A percentile compares a stretch with the other conserved stretches of the same genome.
Conservation (phyloP, 2,329 filamentous ascomycete genomes). For the Calonectria leucothoes region DNA sequence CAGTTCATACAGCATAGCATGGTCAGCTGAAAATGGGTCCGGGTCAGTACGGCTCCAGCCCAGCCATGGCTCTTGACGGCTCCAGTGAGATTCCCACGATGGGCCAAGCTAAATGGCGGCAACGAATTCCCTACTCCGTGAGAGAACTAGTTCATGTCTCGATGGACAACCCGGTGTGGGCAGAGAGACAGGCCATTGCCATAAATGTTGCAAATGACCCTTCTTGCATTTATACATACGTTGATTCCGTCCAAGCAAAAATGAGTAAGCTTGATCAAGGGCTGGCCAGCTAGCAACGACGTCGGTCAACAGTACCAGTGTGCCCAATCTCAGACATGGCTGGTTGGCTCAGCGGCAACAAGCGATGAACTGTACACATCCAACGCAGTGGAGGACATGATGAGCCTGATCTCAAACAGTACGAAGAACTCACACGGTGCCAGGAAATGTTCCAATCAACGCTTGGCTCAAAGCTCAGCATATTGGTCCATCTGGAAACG, state of each 20-base stretch:
- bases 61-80: not conserved
- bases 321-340: no score
- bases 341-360: not conserved
- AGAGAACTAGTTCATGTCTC: not conserved
- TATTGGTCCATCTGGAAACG: not conserved
- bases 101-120: not conserved
- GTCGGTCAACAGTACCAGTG: not conserved
- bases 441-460: not conserved
- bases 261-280: not conserved
- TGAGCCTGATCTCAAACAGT: not conserved
- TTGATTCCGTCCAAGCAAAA: not conserved
- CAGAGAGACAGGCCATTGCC: not conserved
- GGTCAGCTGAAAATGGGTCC: no score
- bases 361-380: not conserved
- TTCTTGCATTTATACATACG: not conserved
- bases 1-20: no score
- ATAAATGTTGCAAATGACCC: not conserved
- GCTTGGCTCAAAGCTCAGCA: not conserved
- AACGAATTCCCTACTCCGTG: no score
- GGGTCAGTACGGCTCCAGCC: no score
- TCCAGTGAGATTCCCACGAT: not conserved
- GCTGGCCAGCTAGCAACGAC: not conserved
- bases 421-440: not conserved
- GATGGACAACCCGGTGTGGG: not conserved
- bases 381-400: not conserved